Base-by-base conservation (phyloP, 2,329 filamentous ascomycete species). In the Sarocladium brachiariae region DNA sequence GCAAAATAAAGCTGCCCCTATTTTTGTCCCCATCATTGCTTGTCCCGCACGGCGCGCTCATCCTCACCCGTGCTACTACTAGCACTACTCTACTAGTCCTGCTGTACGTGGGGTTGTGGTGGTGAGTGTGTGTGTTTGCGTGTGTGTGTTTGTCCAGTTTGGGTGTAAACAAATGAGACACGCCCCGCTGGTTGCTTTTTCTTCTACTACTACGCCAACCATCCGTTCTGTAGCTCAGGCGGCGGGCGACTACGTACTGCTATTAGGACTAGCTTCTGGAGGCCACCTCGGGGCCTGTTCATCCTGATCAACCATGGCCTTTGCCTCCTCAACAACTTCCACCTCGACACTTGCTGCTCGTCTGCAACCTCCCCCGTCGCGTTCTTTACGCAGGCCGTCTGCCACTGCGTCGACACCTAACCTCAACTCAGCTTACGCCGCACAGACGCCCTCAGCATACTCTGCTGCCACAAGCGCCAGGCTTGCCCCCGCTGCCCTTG, bases 371-470 rank as follows among this genome's bases (percentile, higher is more conserved):
- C 43, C 43, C 43, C 51, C 52, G 60, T 61, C 64, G 37, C 65
- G 71, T 54, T 68, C 69, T 50, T 65, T 76, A 55, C 68, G 74
- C 61, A 70, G 70, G 60, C 65, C 70, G 53, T 63, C 68, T 50
- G 65, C 70, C 52, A 74, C 79, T 21, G 70, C 72, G 31, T 83
- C 81, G 7, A 80, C 77, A 4, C 80, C 81, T 10, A 82, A 83
- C 59, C 70, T 84, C 54, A 75, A 74, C 61, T 66, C 70, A 23
- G 63, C 76, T 34, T 81, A 77, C 63, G 65, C 39, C 14, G 39
- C 69, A 35, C 33, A 49, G 19, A 49, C 46, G 18, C 7, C 46
- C 5, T 31, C 30, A 37, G n/a, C 46, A 7, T 31, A 37, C 30
- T 14, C 19, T 49, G 19, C 18, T 33, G 21, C 46, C n/a, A 41